These are phyloP conservation scores for Phoma sp. DNA, from an alignment of 2,329 filamentous ascomycete species.

Conservation along the genomic window DNA sequence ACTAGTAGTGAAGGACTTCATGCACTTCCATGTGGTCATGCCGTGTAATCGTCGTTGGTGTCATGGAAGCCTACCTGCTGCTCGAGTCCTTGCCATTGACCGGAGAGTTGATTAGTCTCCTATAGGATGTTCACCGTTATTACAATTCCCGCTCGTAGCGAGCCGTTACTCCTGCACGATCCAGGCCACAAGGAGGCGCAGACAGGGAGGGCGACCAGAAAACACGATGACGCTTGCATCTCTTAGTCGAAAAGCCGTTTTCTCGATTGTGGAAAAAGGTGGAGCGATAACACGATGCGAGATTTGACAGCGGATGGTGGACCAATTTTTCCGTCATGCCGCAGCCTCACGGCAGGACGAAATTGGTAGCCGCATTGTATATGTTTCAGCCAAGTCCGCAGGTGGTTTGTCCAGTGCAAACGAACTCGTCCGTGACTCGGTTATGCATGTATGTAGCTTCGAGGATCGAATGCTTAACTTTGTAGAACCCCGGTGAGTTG, in stretches of 20 bases:
- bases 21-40: conserved; percentile 9
- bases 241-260: conserved; percentile 3
- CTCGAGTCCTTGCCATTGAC: background rate
- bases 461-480: conserved; percentile 1
- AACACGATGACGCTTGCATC: conserved; percentile 8
- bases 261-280: conserved; percentile 3
- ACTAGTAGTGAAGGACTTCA: conserved; percentile 8
- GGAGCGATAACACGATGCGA: conserved; percentile 12
- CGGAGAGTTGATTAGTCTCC: background rate
- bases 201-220: conserved; percentile 10
- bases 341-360: conserved; percentile 12
- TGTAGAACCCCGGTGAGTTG: background rate
- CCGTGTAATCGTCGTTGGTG: background rate
- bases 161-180: background rate
- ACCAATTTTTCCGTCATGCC: conserved; percentile 17
- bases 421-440: background rate
- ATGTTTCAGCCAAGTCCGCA: conserved; percentile 17
- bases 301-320: conserved; percentile 15
- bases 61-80: background rate
- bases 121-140: background rate
- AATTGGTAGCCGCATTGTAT: conserved; percentile 16
- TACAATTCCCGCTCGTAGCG: background rate
- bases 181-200: conserved; percentile 6
- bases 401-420: conserved; percentile 1
- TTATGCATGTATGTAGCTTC: background rate